Conservation (phyloP, 169 alveolate genomes). For the Cryptosporidium sp. region DNA sequence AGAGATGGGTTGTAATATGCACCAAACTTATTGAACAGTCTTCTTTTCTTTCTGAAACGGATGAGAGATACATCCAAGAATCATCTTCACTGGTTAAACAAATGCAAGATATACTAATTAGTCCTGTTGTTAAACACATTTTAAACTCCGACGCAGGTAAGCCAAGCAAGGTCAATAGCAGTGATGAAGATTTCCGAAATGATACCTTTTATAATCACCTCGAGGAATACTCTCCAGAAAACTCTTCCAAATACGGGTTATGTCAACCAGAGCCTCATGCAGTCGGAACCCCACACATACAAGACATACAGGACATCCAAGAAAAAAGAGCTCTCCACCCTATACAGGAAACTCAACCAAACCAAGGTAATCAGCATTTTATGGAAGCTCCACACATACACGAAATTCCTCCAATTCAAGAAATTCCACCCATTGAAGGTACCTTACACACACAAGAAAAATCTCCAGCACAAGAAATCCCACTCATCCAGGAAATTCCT, state of each 20-base stretch:
- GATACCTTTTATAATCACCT: neutral
- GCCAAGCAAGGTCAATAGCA: neutral
- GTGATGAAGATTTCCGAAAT: neutral
- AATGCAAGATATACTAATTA: conserved; percentile 47
- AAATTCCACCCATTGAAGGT: neutral
- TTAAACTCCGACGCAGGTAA: neutral
- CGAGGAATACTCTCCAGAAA: conserved; percentile 3
- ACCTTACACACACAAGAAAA: neutral
- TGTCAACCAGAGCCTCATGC: neutral
- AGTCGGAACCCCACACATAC: neutral
- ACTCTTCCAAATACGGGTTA: neutral
- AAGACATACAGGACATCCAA: neutral
- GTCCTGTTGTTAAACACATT: conserved; percentile 27
- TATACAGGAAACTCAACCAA: neutral
- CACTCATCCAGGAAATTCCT: neutral
- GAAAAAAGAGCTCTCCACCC: neutral
- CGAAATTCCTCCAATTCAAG: neutral
- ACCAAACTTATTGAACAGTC: conserved; percentile 48
- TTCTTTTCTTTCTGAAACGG: conserved; percentile 23
- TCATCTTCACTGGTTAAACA: conserved; percentile 12
- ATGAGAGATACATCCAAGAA: conserved; percentile 12
- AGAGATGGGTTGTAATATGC: conserved; percentile 46
- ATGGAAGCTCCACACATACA: neutral
- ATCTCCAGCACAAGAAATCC: neutral
- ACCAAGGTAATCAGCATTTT: neutral